Evolutionary conservation across 164 flowering plant species (phyloP).

Genomic region (Chimonanthus salicifolius): DNA sequence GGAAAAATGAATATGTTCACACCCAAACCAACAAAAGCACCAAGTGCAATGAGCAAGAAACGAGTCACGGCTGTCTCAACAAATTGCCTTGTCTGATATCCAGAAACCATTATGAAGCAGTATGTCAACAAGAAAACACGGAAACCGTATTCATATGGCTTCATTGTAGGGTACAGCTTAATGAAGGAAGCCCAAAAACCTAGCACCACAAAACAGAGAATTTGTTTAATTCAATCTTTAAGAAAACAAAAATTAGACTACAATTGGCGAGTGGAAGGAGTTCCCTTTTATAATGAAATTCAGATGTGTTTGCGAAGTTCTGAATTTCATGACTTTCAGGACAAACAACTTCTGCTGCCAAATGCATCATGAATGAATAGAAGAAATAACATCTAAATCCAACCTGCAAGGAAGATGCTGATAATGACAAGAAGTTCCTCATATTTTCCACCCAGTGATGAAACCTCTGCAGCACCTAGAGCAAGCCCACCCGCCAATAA

Average conservation of each 20-base stretch:
- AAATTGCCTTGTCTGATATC: slow-evolving; percentile 52
- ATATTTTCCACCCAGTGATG: slow-evolving; percentile 32
- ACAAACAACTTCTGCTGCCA: background rate
- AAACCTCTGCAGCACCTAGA: slow-evolving; percentile 52
- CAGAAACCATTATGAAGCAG: slow-evolving; percentile 71
- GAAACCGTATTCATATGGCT: slow-evolving; percentile 83
- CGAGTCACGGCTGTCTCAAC: slow-evolving; percentile 56
- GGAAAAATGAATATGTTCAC: slow-evolving; percentile 75
- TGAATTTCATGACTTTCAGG: background rate
- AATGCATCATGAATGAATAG: background rate
- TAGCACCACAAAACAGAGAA: slow-evolving; percentile 4
- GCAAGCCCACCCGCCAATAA: slow-evolving; percentile 83
- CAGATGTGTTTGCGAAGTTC: background rate
- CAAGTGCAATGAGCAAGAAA: slow-evolving; percentile 61
- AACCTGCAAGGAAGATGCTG: slow-evolving; percentile 68
- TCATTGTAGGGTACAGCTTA: slow-evolving; percentile 73
- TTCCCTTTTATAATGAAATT: background rate
- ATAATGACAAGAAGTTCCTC: slow-evolving; percentile 46
- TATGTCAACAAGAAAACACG: slow-evolving; percentile 82
- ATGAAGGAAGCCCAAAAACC: slow-evolving; percentile 56
- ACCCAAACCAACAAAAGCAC: slow-evolving; percentile 56
- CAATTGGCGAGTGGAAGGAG: background rate
- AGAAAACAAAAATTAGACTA: background rate
- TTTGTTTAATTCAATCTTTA: background rate
- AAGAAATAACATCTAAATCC: background rate